Evolutionary conservation across 1,284 basidiomycete species (phyloP).

Genomic region (Cystobasidiaceae sp.): DNA sequence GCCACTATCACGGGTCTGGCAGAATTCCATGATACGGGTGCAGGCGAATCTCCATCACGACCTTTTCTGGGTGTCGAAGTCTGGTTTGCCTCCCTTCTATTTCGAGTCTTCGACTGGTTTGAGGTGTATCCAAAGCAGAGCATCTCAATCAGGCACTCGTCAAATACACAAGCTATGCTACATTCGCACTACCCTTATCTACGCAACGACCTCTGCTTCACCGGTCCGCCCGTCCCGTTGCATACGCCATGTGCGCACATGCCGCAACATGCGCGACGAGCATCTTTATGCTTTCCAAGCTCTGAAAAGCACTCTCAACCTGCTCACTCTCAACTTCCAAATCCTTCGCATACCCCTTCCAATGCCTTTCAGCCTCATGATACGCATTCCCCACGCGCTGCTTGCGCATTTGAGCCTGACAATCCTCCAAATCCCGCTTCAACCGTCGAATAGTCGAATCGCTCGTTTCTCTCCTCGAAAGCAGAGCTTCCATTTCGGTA

Average conservation of each 20-base stretch:
- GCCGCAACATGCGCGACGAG: background rate
- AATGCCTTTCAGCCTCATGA: background rate
- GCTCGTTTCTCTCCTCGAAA: background rate
- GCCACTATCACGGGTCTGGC: too few relatives aligned
- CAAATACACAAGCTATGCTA: too few relatives aligned
- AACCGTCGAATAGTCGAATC: background rate
- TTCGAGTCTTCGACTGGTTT: too few relatives aligned
- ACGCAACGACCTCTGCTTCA: background rate
- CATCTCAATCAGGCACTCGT: too few relatives aligned
- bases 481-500: background rate
- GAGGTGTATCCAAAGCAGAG: too few relatives aligned
- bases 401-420: background rate
- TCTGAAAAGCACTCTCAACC: background rate
- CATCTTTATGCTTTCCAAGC: background rate
- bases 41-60: too few relatives aligned
- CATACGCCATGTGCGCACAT: background rate
- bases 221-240: background rate
- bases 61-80: too few relatives aligned
- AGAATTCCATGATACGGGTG: too few relatives aligned
- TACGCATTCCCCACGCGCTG: background rate
- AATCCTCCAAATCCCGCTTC: constrained; percentile 4
- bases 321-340: background rate
- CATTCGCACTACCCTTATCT: too few relatives aligned
- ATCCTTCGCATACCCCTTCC: constrained; percentile 3
- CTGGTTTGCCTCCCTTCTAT: too few relatives aligned